These are phyloP conservation scores for Neurospora sp. DNA, from an alignment of 495 filamentous ascomycete species.

Conservation along the genomic window DNA sequence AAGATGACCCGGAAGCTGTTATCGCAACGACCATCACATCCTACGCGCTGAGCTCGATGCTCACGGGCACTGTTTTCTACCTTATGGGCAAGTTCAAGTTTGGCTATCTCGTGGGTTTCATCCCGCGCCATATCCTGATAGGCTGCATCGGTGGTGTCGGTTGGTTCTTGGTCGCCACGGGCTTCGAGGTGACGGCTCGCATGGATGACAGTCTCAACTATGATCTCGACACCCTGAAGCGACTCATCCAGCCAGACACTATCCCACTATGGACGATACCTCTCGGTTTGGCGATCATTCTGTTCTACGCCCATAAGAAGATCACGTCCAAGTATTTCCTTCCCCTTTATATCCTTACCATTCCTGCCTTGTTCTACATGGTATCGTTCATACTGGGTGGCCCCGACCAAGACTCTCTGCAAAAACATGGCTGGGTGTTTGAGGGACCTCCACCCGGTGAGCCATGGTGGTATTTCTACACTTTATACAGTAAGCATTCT, in stretches of 20 bases:
- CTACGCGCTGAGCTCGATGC: slow-evolving; percentile 80
- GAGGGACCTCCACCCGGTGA: slow-evolving; percentile 69
- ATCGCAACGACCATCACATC: slow-evolving; percentile 86
- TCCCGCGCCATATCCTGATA: slow-evolving; percentile 90
- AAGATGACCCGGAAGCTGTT: slow-evolving; percentile 71
- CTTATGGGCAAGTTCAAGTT: slow-evolving; percentile 75
- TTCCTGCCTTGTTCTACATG: slow-evolving; percentile 74
- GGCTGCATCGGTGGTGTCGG: slow-evolving; percentile 97
- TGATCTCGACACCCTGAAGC: slow-evolving; percentile 59
- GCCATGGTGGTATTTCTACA: slow-evolving; percentile 96
- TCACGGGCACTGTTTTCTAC: slow-evolving; percentile 88
- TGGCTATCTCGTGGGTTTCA: slow-evolving; percentile 89
- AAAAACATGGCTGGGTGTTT: slow-evolving; percentile 80
- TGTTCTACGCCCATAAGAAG: slow-evolving; percentile 63
- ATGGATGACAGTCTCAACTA: slow-evolving; percentile 78
- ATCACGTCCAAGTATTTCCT: slow-evolving; percentile 72
- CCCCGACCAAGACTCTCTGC: slow-evolving; percentile 51
- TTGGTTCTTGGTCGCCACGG: slow-evolving; percentile 88
- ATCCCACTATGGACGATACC: slow-evolving; percentile 77
- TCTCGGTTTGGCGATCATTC: slow-evolving; percentile 61
- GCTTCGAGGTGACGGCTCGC: slow-evolving; percentile 86
- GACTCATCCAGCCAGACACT: slow-evolving; percentile 60
- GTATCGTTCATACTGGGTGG: slow-evolving; percentile 56
- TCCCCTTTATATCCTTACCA: slow-evolving; percentile 73
- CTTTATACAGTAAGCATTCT: slow-evolving; percentile 64